A percentile compares a stretch with the other conserved stretches of the same genome.
phyloP scores from a whole-genome alignment of 768 basidiomycete genomes.

The Tricholoma bakamatsutake region DNA sequence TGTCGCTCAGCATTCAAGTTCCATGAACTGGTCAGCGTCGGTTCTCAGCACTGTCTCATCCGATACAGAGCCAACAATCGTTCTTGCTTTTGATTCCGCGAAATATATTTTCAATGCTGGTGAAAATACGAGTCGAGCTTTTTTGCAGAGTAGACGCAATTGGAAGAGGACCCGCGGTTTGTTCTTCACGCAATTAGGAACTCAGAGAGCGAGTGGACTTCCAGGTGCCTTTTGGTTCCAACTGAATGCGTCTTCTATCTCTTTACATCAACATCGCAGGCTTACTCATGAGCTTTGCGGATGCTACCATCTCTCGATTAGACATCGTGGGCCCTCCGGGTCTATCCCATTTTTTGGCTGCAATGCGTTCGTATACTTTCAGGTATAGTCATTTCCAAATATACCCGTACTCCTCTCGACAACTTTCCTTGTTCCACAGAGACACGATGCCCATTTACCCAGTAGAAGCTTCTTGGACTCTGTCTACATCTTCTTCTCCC shows the following conservation, averaged over 20 bases:
- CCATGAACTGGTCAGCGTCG: conserved; percentile 59
- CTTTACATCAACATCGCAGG: conserved; percentile 34
- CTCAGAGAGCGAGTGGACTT: conserved; percentile 64
- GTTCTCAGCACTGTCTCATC: conserved; percentile 53
- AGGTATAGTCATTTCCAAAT: conserved; percentile 42
- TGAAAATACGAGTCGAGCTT: conserved; percentile 73
- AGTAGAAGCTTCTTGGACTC: conserved; percentile 33
- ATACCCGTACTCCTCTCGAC: conserved; percentile 2
- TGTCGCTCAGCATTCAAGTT: neutral
- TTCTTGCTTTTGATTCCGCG: conserved; percentile 68
- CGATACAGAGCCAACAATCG: conserved; percentile 78
- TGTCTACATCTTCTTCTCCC: conserved; percentile 15
- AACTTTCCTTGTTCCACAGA: conserved; percentile 24
- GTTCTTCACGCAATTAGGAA: conserved; percentile 64
- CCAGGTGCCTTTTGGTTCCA: conserved; percentile 43
- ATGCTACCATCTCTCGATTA: conserved; percentile 53
- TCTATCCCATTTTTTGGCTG: conserved; percentile 61
- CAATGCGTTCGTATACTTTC: conserved; percentile 60
- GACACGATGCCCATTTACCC: conserved; percentile 44
- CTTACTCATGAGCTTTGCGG: conserved; percentile 74
- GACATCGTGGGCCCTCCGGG: conserved; percentile 70
- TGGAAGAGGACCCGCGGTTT: conserved; percentile 64
- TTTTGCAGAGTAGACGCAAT: conserved; percentile 58
- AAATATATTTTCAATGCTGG: conserved; percentile 89
- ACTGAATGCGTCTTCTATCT: neutral